A percentile compares a stretch with the other conserved stretches of the same genome.
Conservation (phyloP, 2,329 filamentous ascomycete species). For the Tolypocladium sp. region DNA sequence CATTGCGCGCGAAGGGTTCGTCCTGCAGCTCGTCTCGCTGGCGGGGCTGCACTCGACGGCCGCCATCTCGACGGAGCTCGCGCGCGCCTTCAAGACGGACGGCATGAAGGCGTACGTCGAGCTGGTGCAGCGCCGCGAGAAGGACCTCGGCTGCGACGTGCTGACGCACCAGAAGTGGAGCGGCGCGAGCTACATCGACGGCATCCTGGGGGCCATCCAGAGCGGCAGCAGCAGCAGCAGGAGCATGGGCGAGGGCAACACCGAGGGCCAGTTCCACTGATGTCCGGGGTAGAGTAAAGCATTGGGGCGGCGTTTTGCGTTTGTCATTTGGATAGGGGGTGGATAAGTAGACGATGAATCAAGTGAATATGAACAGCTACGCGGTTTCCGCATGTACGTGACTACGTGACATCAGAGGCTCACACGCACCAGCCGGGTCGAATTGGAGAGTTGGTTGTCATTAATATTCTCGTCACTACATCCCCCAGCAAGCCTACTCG, state of each 20-base stretch:
- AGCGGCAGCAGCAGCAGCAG: conserved; percentile 81
- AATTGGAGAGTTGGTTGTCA: background rate
- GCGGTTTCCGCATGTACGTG: background rate
- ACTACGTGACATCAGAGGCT: too few species aligned
- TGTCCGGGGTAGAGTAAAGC: background rate
- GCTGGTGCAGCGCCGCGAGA: conserved; percentile 79
- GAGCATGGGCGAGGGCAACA: conserved; percentile 94
- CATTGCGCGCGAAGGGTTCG: conserved; percentile 78
- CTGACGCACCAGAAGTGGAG: conserved; percentile 89
- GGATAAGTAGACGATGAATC: background rate
- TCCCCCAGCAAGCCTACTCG: conserved; percentile 12
- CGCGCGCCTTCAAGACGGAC: conserved; percentile 73
- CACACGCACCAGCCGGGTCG: too few species aligned
- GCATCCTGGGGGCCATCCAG: conserved; percentile 81
- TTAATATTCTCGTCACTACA: background rate
- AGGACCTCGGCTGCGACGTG: conserved; percentile 86
- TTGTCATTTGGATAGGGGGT: background rate
- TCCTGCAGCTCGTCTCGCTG: conserved; percentile 57
- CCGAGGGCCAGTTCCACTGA: conserved; percentile 58
- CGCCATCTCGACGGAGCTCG: conserved; percentile 62
- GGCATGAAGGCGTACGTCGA: conserved; percentile 99
- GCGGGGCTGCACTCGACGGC: conserved; percentile 59
- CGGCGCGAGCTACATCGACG: conserved; percentile 66
- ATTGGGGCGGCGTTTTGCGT: background rate
- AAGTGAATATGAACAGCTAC: background rate